These are phyloP conservation scores for Paxillus involutus DNA, from an alignment of 768 basidiomycete genomes.

Conservation along the genomic window DNA sequence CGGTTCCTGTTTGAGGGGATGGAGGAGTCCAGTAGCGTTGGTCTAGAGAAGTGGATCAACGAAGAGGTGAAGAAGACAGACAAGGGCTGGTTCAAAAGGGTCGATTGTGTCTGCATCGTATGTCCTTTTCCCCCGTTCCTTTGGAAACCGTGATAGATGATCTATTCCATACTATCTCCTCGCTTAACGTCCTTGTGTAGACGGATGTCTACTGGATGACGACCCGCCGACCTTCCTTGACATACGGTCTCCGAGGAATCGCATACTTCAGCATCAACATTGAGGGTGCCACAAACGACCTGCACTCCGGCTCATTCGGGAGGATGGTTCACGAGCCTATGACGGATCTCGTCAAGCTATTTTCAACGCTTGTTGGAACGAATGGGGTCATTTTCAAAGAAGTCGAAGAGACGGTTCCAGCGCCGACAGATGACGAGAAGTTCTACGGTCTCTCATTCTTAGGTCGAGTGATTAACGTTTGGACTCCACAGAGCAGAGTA, in stretches of 20 bases:
- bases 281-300: constrained; percentile 76
- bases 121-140: constrained; percentile 18
- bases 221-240: constrained; percentile 67
- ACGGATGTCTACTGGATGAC: constrained; percentile 93
- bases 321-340: constrained; percentile 80
- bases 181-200: constrained; percentile 31
- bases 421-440: constrained; percentile 52
- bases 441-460: neutral
- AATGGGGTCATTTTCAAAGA: constrained; percentile 81
- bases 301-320: constrained; percentile 87
- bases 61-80: constrained; percentile 60
- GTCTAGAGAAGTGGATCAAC: constrained; percentile 79
- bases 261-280: constrained; percentile 79
- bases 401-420: constrained; percentile 75
- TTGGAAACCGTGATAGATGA: neutral
- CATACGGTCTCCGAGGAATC: constrained; percentile 83
- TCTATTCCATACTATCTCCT: no score
- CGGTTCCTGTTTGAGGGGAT: constrained; percentile 91
- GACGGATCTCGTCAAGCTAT: constrained; percentile 78
- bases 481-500: constrained; percentile 48
- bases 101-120: constrained; percentile 88
- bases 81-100: constrained; percentile 73
- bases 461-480: no score
- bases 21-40: constrained; percentile 88
- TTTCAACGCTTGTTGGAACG: constrained; percentile 75